Conservation (phyloP, 306 rosid genomes). For the Delonix regia region DNA sequence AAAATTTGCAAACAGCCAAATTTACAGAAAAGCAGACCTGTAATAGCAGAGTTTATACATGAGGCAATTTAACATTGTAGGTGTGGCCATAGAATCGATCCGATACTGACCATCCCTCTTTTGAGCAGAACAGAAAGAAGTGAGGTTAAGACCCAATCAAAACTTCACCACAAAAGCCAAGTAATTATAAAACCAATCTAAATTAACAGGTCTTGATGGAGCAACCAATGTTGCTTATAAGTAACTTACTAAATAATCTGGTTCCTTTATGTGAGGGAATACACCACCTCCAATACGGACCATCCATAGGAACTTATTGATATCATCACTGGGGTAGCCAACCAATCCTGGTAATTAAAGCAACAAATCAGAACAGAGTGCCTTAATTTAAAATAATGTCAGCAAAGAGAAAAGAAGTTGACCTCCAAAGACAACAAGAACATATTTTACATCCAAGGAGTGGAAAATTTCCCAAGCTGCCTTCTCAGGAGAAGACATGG, state of each 20-base stretch:
- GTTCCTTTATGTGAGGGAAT: conserved; percentile 96
- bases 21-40: conserved; percentile 64
- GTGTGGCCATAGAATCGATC: conserved; percentile 92
- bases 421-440: conserved; percentile 99
- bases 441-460: conserved; percentile 97
- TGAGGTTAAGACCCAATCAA: conserved; percentile 24
- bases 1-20: conserved; percentile 3
- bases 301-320: conserved; percentile 99
- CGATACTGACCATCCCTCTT: conserved; percentile 99
- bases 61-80: conserved; percentile 92
- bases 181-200: conserved; percentile 1
- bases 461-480: conserved; percentile 99
- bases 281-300: conserved; percentile 99
- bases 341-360: conserved; percentile 74
- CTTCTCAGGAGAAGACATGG: conserved; percentile 99
- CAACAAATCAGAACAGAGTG: conserved; percentile 39
- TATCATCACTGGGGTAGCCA: conserved; percentile 98
- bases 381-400: conserved; percentile 19
- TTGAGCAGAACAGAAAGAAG: conserved; percentile 28
- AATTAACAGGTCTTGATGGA: conserved; percentile 17
- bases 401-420: conserved; percentile 37
- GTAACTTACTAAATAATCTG: conserved; percentile 85
- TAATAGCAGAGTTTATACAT: conserved; percentile 98
- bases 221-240: conserved; percentile 1
- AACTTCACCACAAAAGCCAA: conserved; percentile 13